A percentile compares a stretch with the other conserved stretches of the same genome.
Evolutionary conservation across 1,284 basidiomycete genomes (phyloP).

Genomic region (Ganoderma lingzhi): DNA sequence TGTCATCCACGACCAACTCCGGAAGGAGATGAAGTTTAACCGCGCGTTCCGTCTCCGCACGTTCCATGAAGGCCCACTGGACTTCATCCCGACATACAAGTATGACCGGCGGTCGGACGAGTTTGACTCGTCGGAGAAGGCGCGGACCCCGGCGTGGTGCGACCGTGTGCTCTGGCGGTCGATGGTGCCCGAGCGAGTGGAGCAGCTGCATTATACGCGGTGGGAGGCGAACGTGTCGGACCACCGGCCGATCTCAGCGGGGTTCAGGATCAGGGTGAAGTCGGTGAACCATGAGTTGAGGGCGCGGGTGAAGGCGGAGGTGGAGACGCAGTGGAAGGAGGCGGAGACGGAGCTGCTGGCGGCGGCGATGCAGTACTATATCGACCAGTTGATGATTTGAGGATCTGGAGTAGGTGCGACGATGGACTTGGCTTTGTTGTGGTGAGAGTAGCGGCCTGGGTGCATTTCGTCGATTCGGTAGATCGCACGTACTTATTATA

Average conservation of each 20-base stretch:
- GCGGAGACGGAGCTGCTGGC: conserved; percentile 63
- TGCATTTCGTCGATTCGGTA: not conserved
- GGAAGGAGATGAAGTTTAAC: conserved; percentile 88
- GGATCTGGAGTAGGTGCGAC: not conserved
- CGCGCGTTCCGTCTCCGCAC: conserved; percentile 85
- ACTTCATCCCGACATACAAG: conserved; percentile 94
- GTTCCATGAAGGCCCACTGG: conserved; percentile 86
- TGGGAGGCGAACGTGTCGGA: conserved; percentile 89
- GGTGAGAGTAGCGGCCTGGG: not conserved
- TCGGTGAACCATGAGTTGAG: conserved; percentile 67
- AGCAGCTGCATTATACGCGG: conserved; percentile 72
- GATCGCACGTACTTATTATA: not conserved
- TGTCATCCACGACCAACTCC: conserved; percentile 86
- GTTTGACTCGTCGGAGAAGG: conserved; percentile 92
- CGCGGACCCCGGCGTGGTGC: conserved; percentile 94
- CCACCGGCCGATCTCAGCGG: conserved; percentile 88
- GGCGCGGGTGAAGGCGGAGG: conserved; percentile 59
- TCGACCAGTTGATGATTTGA: conserved; percentile 43
- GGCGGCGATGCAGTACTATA: conserved; percentile 62
- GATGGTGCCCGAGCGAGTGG: conserved; percentile 62
- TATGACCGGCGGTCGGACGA: conserved; percentile 83
- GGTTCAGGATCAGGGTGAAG: conserved; percentile 79
- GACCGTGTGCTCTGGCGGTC: conserved; percentile 92
- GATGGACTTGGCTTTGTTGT: not conserved
- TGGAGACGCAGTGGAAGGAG: conserved; percentile 66